Evolutionary conservation across 805 yeast species (phyloP).

Genomic region (Pichia deserticola): DNA sequence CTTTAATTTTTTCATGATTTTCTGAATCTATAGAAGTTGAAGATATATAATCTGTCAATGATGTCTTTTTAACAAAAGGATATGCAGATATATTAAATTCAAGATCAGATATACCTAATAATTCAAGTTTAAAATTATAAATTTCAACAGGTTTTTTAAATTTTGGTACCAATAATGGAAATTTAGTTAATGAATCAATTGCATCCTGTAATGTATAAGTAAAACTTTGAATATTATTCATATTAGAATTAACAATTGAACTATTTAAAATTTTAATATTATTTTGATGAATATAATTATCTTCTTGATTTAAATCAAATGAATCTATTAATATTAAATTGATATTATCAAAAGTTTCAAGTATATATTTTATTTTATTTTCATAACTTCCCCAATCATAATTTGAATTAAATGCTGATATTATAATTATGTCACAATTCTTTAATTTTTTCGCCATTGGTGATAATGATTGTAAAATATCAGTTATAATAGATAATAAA

Average conservation of each 20-base stretch:
- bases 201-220: not conserved
- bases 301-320: not conserved
- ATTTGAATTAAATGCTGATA: not conserved
- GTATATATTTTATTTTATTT: not conserved
- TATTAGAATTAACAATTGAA: not conserved
- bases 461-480: not conserved
- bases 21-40: slow-evolving; percentile 1
- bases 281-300: not conserved
- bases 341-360: not conserved
- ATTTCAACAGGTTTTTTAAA: slow-evolving; percentile 11
- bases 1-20: not conserved
- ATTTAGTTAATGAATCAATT: slow-evolving; percentile 1
- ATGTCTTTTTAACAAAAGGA: slow-evolving; percentile 9
- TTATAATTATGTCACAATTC: not conserved
- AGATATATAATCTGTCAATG: slow-evolving; percentile 5
- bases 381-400: not conserved
- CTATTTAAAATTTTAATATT: not conserved
- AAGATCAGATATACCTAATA: slow-evolving; percentile 2
- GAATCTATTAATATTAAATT: slow-evolving; percentile 2
- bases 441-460: not conserved
- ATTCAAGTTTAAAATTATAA: slow-evolving; percentile 1
- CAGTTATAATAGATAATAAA: not conserved
- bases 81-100: slow-evolving; percentile 6
- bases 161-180: slow-evolving; percentile 1
- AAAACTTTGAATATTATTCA: slow-evolving; percentile 1